Percentiles rank a stretch among this genome's conserved stretches.
phyloP scores from a whole-genome alignment of 345 rosid species.

The Mangifera indica region DNA sequence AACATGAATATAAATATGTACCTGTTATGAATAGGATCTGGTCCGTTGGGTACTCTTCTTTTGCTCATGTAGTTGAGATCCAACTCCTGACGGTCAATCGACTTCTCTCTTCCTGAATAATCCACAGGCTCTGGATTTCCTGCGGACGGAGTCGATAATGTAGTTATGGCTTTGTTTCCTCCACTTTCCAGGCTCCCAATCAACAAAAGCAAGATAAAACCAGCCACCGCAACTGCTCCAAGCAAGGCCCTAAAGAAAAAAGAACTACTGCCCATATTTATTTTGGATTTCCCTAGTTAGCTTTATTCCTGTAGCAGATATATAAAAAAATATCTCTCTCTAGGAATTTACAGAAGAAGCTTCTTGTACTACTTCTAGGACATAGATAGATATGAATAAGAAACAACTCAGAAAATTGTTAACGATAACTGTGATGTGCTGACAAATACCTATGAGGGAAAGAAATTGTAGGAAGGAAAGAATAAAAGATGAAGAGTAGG shows the following conservation, averaged over 20 bases:
- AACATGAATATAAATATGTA: conserved; percentile 16
- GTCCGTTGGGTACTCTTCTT: conserved; percentile 88
- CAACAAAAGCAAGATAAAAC: conserved; percentile 37
- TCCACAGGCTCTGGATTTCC: conserved; percentile 16
- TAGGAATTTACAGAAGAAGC: background rate
- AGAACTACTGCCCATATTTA: conserved; percentile 17
- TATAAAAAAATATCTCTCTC: background rate
- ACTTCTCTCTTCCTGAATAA: conserved; percentile 26
- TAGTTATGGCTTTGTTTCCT: conserved; percentile 18
- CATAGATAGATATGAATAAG: conserved; percentile 3
- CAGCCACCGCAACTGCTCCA: conserved; percentile 27
- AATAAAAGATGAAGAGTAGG: conserved; percentile 10
- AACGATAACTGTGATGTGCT: conserved; percentile 17
- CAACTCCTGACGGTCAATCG: conserved; percentile 26
- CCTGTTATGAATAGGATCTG: conserved; percentile 99
- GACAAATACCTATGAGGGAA: background rate
- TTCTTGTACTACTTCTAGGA: conserved; percentile 15
- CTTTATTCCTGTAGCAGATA: background rate
- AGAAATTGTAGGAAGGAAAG: background rate
- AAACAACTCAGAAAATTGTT: conserved; percentile 16
- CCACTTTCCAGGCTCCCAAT: conserved; percentile 28
- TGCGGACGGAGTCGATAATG: background rate
- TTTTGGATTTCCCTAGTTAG: background rate
- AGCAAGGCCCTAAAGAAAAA: conserved; percentile 20
- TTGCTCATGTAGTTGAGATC: conserved; percentile 67